Percentiles rank a stretch among this genome's conserved stretches.
These are phyloP conservation scores for Saururus chinensis DNA, from an alignment of 164 flowering plant genomes.

Conservation along the genomic window DNA sequence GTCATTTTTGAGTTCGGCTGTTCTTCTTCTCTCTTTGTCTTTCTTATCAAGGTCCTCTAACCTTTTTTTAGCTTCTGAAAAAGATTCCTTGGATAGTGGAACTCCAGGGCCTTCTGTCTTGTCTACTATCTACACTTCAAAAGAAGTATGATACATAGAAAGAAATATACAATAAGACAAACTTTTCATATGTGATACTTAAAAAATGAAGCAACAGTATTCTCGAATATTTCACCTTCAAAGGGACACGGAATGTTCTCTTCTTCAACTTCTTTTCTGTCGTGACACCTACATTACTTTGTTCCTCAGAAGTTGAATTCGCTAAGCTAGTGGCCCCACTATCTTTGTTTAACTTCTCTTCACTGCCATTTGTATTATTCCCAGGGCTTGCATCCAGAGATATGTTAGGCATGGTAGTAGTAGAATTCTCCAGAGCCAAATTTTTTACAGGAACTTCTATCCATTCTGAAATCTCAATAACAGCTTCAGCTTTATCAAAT, in stretches of 20 bases:
- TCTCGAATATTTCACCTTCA: conserved; percentile 47
- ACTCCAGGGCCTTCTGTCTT: conserved; percentile 67
- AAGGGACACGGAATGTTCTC: conserved; percentile 76
- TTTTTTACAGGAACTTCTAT: conserved; percentile 85
- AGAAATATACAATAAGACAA: neutral
- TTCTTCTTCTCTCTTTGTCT: conserved; percentile 83
- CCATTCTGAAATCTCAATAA: conserved; percentile 91
- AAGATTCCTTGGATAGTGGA: conserved; percentile 57
- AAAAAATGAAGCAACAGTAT: neutral
- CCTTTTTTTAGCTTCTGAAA: conserved; percentile 58
- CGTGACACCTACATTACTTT: conserved; percentile 23
- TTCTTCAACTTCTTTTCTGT: conserved; percentile 86
- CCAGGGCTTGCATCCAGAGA: conserved; percentile 37
- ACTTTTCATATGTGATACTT: neutral
- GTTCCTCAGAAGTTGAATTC: conserved; percentile 31
- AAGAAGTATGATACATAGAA: neutral
- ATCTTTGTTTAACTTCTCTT: conserved; percentile 27
- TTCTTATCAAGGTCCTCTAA: conserved; percentile 70
- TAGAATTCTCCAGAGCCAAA: conserved; percentile 58
- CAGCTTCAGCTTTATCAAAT: conserved; percentile 88
- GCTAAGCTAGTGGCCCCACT: conserved; percentile 20
- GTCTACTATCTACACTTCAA: conserved; percentile 50
- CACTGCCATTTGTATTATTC: conserved; percentile 36
- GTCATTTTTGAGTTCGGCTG: conserved; percentile 90
- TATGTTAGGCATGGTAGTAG: conserved; percentile 32